phyloP scores from a whole-genome alignment of 2,329 filamentous ascomycete species.

The Diaporthe velutina region DNA sequence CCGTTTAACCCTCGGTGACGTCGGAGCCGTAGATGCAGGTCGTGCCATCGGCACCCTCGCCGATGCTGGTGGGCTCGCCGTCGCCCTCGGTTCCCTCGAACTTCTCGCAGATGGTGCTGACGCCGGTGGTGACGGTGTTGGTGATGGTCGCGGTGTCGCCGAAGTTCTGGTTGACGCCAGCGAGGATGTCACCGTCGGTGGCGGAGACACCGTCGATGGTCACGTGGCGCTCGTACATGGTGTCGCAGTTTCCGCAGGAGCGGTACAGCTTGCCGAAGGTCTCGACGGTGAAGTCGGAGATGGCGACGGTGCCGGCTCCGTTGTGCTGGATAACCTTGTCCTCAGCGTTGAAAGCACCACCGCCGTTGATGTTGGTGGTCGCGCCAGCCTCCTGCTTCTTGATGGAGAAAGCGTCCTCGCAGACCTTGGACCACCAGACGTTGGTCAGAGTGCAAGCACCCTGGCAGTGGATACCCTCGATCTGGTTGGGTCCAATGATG shows the following conservation, averaged over 20 bases:
- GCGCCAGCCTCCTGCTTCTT: conserved; percentile 48
- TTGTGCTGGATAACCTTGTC: conserved; percentile 57
- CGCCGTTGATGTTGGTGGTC: conserved; percentile 54
- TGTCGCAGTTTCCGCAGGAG: conserved; percentile 60
- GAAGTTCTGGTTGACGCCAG: conserved; percentile 39
- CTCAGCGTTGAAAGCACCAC: conserved; percentile 51
- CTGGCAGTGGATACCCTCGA: conserved; percentile 63
- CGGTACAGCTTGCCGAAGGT: conserved; percentile 64
- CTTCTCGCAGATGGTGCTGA: conserved; percentile 38
- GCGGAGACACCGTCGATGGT: conserved; percentile 56
- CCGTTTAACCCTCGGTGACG: conserved; percentile 9
- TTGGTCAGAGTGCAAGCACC: conserved; percentile 56
- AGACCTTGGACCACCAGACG: conserved; percentile 53
- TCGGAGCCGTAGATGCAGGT: conserved; percentile 40
- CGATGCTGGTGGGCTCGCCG: conserved; percentile 39
- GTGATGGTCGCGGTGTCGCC: conserved; percentile 47
- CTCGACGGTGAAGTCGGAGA: conserved; percentile 54
- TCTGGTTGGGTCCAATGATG: conserved; percentile 62
- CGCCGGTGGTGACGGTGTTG: conserved; percentile 36
- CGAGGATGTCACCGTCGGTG: conserved; percentile 37
- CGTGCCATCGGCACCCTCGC: conserved; percentile 37
- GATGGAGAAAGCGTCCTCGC: conserved; percentile 53
- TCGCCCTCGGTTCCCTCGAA: conserved; percentile 38
- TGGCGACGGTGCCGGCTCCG: conserved; percentile 50
- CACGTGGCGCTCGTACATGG: conserved; percentile 58